Base-by-base conservation (phyloP, 163 green algal genomes). In the Prototheca wickerhamii region DNA sequence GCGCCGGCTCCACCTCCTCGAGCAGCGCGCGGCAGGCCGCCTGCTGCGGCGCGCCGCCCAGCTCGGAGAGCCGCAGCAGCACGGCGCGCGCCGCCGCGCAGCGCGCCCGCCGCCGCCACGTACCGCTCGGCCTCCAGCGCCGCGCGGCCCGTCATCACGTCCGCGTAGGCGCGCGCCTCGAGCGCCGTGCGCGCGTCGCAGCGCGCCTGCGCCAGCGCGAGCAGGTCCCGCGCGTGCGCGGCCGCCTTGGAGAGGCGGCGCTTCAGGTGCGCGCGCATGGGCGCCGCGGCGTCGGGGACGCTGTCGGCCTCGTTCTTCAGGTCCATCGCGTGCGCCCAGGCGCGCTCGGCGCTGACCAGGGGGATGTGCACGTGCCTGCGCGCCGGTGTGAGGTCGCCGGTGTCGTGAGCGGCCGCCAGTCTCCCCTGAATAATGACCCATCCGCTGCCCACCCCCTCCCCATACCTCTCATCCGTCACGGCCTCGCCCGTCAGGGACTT, bases 281-380 rank as follows among this genome's bases (percentile, higher is more conserved):
- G 15, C 15, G 23, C 53, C 42, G 42, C 15, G 15, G 15, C 10
- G 23, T 5, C 58, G 29, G 58, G 40, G 32, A 40, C 30, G 4
- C 42, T 53, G 33, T 72, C 70, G 28, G 74, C 44, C 55, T 75
- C 53, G 34, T 73, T 73, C 58, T 74, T 79, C n/a, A 79, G 31
- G 18, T 75, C 67, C 67, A 90, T 92, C 26, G 82, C 87, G n/a
- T 84, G 71, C 0, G 84, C 75, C 89, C 89, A 96, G 17, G 77
- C 81, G 1, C 89, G 76, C 77, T 96, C 89, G 4, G 88, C 82
- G 21, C 37, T 72, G 37, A 96, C 81, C 43, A 96, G 72, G 4
- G 82, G 74, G n/a, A 96, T 82, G 57, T 87, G 68, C 65, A 96
- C 70, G 64, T 89, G 76, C 67, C 88, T 94, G 77, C 40, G 42